Conservation (phyloP, 148 eudicot species). For the Camellia lanceoleosa region DNA sequence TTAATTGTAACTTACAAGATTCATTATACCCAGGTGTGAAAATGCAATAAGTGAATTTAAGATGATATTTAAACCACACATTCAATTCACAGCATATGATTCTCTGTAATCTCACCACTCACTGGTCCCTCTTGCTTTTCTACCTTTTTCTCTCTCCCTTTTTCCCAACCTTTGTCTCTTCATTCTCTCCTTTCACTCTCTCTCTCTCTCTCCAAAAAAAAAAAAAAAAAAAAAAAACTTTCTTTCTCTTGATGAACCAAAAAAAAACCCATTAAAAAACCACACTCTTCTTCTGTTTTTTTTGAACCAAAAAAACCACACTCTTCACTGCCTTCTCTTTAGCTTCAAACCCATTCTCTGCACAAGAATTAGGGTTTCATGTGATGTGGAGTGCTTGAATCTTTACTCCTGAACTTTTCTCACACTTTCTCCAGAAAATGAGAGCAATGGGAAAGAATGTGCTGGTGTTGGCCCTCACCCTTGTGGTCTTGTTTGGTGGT, state of each 20-base stretch:
- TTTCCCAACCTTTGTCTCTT: constrained; percentile 1
- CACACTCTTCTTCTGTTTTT: constrained; percentile 15
- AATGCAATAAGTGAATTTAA: too few relatives aligned
- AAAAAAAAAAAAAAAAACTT: too few relatives aligned
- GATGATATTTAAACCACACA: not conserved
- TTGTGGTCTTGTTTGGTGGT: constrained; percentile 46
- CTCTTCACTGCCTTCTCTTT: constrained; percentile 4
- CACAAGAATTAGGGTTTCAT: constrained; percentile 44
- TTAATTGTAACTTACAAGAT: too few relatives aligned
- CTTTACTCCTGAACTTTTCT: constrained; percentile 25
- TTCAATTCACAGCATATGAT: constrained; percentile 7
- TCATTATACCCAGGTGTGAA: too few relatives aligned
- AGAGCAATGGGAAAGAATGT: constrained; percentile 30
- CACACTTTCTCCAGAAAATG: constrained; percentile 23
- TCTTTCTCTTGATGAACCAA: not conserved
- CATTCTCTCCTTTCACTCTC: constrained; percentile 3
- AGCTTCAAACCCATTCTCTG: constrained; percentile 13
- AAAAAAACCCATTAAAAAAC: not conserved
- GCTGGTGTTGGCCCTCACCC: constrained; percentile 30
- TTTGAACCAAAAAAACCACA: constrained; percentile 19
- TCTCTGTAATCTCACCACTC: not conserved
- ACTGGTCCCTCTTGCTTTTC: not conserved
- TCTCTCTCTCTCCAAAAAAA: too few relatives aligned
- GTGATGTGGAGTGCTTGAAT: constrained; percentile 21
- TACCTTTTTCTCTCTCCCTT: not conserved